Conservation (phyloP, 163 green algal genomes). For the Scenedesmus sp. region DNA sequence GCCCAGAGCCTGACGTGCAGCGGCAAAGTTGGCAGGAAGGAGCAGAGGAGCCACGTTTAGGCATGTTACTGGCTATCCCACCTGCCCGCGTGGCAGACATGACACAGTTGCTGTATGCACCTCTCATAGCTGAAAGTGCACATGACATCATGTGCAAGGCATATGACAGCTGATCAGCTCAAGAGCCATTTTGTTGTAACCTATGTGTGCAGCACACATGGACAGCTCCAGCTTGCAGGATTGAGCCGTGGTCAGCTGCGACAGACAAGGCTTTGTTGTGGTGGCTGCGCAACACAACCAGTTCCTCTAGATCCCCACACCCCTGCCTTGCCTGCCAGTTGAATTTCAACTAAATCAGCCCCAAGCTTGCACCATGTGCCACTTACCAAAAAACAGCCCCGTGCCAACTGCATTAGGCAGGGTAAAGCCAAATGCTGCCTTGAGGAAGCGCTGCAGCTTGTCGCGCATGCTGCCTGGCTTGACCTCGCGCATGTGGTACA, state of each 20-base stretch:
- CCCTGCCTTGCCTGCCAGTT: background rate
- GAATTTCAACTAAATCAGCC: no score
- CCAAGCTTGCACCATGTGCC: background rate
- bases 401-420: constrained; percentile 41
- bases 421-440: constrained; percentile 48
- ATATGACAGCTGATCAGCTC: no score
- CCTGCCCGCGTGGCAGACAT: background rate
- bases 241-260: no score
- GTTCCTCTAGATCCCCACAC: no score
- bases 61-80: background rate
- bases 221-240: background rate
- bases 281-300: no score
- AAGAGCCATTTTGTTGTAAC: background rate
- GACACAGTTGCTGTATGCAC: background rate
- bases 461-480: constrained; percentile 4
- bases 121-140: no score
- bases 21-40: background rate
- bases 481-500: constrained; percentile 28
- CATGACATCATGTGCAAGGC: no score
- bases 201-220: background rate
- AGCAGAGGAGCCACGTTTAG: background rate
- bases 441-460: constrained; percentile 42
- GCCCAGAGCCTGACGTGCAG: constrained; percentile 19
- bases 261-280: no score
- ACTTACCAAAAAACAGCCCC: constrained; percentile 61